Conservation (phyloP, 1,139 yeast genomes). For the Yamadazyma atlantica region DNA sequence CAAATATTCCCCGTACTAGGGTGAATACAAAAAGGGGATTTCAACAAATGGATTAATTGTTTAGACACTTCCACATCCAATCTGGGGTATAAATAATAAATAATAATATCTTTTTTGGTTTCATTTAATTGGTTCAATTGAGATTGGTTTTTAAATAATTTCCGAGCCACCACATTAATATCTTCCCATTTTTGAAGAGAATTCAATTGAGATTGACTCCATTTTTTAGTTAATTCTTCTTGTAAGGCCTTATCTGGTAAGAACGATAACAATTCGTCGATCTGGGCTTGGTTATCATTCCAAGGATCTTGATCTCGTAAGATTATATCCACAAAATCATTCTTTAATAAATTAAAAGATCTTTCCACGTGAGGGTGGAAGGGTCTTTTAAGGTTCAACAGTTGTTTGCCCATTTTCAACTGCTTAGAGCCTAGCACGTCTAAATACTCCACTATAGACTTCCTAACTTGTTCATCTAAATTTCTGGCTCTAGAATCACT, state of each 20-base stretch:
- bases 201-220: constrained; percentile 36
- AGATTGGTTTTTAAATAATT: constrained; percentile 42
- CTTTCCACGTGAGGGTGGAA: constrained; percentile 86
- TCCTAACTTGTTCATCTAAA: constrained; percentile 70
- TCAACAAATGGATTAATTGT: constrained; percentile 85
- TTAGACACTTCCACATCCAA: constrained; percentile 91
- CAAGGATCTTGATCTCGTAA: constrained; percentile 88
- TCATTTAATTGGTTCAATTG: constrained; percentile 53
- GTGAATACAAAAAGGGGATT: constrained; percentile 97
- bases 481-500: constrained; percentile 81
- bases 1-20: constrained; percentile 98
- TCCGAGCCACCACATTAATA: constrained; percentile 58
- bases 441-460: constrained; percentile 79
- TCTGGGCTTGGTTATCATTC: constrained; percentile 29
- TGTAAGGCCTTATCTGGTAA: constrained; percentile 61
- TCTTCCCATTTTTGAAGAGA: constrained; percentile 76
- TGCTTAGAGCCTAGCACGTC: constrained; percentile 66
- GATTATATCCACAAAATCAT: constrained; percentile 63
- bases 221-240: constrained; percentile 48
- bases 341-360: constrained; percentile 65
- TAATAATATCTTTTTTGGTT: constrained; percentile 80
- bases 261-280: constrained; percentile 57
- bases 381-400: constrained; percentile 65
- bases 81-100: constrained; percentile 84
- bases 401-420: constrained; percentile 30